Conservation (phyloP, 768 basidiomycete species). For the Rhodotorula babjevae region DNA sequence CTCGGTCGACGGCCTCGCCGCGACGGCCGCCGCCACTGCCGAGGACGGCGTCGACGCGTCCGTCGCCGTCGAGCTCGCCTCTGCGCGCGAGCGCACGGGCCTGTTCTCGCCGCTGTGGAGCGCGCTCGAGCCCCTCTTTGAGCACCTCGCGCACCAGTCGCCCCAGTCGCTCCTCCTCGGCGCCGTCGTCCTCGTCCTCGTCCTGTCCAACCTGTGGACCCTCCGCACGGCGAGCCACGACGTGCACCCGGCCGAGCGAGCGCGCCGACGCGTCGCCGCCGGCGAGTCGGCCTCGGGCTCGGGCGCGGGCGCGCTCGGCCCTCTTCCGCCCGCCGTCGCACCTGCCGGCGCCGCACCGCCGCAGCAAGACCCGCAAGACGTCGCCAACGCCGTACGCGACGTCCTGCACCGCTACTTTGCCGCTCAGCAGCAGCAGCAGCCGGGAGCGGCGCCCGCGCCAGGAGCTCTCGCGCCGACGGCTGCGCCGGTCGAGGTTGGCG, state of each 20-base stretch:
- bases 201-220: constrained; percentile 77
- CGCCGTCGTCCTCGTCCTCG: constrained; percentile 65
- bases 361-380: constrained; percentile 15
- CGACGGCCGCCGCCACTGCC: constrained; percentile 1
- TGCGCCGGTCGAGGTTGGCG: background rate
- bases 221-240: constrained; percentile 43
- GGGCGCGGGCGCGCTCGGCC: background rate
- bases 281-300: background rate
- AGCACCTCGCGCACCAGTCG: constrained; percentile 26
- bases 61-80: background rate
- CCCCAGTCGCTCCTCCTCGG: constrained; percentile 60
- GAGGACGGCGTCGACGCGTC: constrained; percentile 4
- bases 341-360: background rate
- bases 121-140: constrained; percentile 36
- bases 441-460: background rate
- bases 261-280: background rate
- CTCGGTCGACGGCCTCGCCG: background rate
- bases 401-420: constrained; percentile 41
- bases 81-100: background rate
- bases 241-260: constrained; percentile 10
- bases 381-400: constrained; percentile 41
- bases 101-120: constrained; percentile 13
- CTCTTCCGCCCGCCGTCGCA: constrained; percentile 4
- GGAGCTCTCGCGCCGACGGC: background rate
- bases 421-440: background rate